These are phyloP conservation scores for Takashimella koratensis DNA, from an alignment of 1,284 basidiomycete genomes.

Conservation along the genomic window DNA sequence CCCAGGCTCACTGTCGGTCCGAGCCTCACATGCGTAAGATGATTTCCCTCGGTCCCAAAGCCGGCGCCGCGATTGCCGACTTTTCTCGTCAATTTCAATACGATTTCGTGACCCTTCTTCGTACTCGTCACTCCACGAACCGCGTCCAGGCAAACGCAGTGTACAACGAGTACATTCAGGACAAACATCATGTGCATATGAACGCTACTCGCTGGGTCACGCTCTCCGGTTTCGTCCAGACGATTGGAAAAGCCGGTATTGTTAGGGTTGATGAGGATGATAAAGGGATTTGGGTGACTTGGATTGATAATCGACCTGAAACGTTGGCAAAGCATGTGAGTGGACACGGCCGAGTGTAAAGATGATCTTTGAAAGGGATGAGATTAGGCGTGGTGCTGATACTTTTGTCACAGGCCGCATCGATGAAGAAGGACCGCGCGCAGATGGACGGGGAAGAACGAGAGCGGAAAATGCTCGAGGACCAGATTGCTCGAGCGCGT, in stretches of 20 bases:
- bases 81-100: conserved; percentile 87
- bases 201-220: conserved; percentile 98
- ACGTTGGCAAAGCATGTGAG: conserved; percentile 82
- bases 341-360: conserved; percentile 13
- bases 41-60: conserved; percentile 89
- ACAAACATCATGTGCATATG: conserved; percentile 96
- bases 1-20: conserved; percentile 37
- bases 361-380: neutral
- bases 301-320: conserved; percentile 94
- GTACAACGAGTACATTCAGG: conserved; percentile 97
- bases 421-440: conserved; percentile 85
- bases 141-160: conserved; percentile 91
- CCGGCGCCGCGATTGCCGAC: conserved; percentile 83
- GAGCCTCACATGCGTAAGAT: conserved; percentile 83
- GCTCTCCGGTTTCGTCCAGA: conserved; percentile 87
- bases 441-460: conserved; percentile 92
- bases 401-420: conserved; percentile 62
- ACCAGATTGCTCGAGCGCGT: conserved; percentile 87
- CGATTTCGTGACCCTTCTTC: conserved; percentile 81
- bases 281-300: conserved; percentile 93
- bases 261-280: conserved; percentile 95
- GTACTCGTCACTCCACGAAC: conserved; percentile 78
- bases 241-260: conserved; percentile 82
- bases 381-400: conserved; percentile 3
- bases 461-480: conserved; percentile 80